phyloP scores from a whole-genome alignment of 1,139 yeast species.

The Geotrichum histeridarum region DNA sequence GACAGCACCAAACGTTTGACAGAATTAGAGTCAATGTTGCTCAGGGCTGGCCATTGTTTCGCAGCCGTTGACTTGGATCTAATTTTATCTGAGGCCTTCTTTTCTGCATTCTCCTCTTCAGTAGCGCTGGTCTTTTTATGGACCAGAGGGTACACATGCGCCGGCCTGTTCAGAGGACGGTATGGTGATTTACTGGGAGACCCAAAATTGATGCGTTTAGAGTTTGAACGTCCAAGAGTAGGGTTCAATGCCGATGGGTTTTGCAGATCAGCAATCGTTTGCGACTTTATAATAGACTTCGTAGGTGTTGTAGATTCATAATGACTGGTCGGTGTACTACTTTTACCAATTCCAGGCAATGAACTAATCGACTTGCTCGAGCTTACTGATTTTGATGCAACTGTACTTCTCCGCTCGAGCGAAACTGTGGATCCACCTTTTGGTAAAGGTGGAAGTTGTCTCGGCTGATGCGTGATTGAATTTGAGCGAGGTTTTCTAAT shows the following conservation, averaged over 20 bases:
- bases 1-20: slow-evolving; percentile 14
- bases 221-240: slow-evolving; percentile 1
- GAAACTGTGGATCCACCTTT: neutral
- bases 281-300: neutral
- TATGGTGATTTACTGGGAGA: slow-evolving; percentile 10
- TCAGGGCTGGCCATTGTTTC: slow-evolving; percentile 16
- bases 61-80: slow-evolving; percentile 18
- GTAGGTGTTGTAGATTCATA: neutral
- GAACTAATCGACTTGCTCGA: neutral
- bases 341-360: neutral
- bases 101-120: neutral
- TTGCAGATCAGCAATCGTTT: slow-evolving; percentile 6
- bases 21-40: slow-evolving; percentile 3
- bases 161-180: slow-evolving; percentile 15
- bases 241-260: neutral
- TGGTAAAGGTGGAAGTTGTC: neutral
- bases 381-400: neutral
- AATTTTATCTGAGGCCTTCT: neutral
- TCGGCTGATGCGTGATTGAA: neutral
- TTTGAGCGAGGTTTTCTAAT: slow-evolving; percentile 5
- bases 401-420: slow-evolving; percentile 1
- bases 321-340: neutral
- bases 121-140: slow-evolving; percentile 4
- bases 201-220: neutral
- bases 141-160: slow-evolving; percentile 13